Evolutionary conservation across 179 eudicot species (phyloP).

Genomic region (Heliamphora ciliata): DNA sequence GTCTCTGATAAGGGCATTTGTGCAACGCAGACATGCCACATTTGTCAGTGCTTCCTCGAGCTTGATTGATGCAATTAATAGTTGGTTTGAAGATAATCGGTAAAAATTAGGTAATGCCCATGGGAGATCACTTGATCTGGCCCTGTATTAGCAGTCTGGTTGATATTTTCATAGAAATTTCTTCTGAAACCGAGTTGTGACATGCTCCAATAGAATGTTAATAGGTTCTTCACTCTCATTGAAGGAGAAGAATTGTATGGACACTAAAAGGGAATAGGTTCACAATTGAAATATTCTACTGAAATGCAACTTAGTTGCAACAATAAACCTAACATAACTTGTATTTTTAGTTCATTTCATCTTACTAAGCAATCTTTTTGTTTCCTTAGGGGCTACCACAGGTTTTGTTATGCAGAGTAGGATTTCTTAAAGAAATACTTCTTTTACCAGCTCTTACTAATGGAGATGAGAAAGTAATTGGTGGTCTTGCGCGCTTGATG

Average conservation of each 20-base stretch:
- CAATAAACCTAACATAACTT: not conserved
- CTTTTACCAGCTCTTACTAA: constrained; percentile 74
- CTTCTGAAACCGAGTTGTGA: not conserved
- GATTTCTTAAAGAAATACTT: constrained; percentile 75
- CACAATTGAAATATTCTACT: not conserved
- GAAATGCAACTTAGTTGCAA: not conserved
- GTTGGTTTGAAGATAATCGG: too few relatives aligned
- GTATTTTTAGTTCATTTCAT: constrained; percentile 3
- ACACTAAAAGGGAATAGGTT: not conserved
- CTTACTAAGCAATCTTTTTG: constrained; percentile 9
- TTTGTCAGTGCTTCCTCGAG: too few relatives aligned
- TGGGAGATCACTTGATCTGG: not conserved
- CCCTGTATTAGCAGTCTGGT: not conserved
- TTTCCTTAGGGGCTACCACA: constrained; percentile 70
- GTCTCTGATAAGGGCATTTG: too few relatives aligned
- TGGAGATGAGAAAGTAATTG: constrained; percentile 73
- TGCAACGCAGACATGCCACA: too few relatives aligned
- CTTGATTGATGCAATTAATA: too few relatives aligned
- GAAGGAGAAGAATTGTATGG: not conserved
- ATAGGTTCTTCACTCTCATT: not conserved
- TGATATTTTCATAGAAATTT: not conserved
- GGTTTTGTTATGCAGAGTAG: constrained; percentile 66
- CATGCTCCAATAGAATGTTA: not conserved
- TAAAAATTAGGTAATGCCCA: too few relatives aligned
- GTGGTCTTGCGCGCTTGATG: constrained; percentile 90